Conservation (phyloP, 805 yeast species). For the Wickerhamiella spandovensis region DNA sequence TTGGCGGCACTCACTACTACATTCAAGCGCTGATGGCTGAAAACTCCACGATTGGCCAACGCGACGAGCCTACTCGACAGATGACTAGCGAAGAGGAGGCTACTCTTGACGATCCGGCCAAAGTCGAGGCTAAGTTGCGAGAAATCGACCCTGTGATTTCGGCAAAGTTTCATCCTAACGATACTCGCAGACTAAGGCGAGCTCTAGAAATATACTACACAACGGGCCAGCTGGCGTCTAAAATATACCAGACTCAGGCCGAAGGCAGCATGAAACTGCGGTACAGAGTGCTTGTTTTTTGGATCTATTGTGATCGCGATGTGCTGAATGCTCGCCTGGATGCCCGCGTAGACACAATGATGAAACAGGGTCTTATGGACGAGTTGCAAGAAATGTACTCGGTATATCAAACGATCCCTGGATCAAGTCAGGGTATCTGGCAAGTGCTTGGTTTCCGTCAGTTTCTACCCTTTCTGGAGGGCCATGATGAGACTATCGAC, state of each 20-base stretch:
- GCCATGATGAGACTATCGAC: conserved; percentile 22
- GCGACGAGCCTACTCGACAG: conserved; percentile 6
- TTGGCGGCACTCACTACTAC: conserved; percentile 96
- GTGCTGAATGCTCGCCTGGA: conserved; percentile 55
- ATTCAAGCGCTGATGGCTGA: conserved; percentile 62
- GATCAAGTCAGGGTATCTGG: conserved; percentile 57
- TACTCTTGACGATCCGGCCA: conserved; percentile 33
- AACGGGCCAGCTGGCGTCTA: conserved; percentile 58
- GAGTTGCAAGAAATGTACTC: conserved; percentile 53
- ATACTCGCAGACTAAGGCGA: conserved; percentile 59
- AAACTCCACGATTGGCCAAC: conserved; percentile 42
- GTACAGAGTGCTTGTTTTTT: conserved; percentile 40
- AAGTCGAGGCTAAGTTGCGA: conserved; percentile 34
- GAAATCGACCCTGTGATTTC: conserved; percentile 59
- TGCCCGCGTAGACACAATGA: conserved; percentile 71
- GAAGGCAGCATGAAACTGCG: conserved; percentile 33
- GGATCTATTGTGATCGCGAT: conserved; percentile 63
- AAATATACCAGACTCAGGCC: conserved; percentile 51
- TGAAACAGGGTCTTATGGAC: conserved; percentile 48
- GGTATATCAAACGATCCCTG: conserved; percentile 6
- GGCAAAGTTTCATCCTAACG: conserved; percentile 83
- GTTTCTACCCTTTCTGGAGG: conserved; percentile 19
- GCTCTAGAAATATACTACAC: conserved; percentile 67
- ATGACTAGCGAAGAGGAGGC: conserved; percentile 25
- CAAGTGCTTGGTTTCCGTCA: conserved; percentile 84